Evolutionary conservation across 2,329 filamentous ascomycete species (phyloP).

Genomic region (Tolypocladium album): DNA sequence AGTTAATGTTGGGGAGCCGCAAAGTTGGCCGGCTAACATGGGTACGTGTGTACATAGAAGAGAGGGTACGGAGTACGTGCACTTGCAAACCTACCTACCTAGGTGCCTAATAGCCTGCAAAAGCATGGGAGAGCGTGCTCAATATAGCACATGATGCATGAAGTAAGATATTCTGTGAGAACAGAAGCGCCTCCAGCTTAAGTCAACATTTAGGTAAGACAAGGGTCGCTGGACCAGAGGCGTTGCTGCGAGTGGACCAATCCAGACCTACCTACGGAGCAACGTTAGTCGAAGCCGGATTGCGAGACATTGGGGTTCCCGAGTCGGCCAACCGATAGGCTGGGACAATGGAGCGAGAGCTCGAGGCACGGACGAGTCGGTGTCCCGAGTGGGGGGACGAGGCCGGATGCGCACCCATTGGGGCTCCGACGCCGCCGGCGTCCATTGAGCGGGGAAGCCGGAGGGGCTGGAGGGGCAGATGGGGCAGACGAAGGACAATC

Average conservation of each 20-base stretch:
- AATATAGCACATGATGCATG: background rate
- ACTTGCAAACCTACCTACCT: background rate
- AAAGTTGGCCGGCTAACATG: background rate
- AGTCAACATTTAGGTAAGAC: background rate
- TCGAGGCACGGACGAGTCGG: background rate
- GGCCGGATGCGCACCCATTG: background rate
- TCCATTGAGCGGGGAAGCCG: background rate
- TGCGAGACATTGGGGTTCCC: background rate
- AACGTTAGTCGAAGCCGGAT: background rate
- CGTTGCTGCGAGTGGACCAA: background rate
- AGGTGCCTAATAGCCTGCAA: background rate
- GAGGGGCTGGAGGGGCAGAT: background rate
- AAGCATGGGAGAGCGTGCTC: background rate
- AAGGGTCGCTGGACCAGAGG: background rate
- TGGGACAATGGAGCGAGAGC: background rate
- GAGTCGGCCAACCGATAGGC: background rate
- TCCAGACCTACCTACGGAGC: background rate
- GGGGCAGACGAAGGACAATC: background rate
- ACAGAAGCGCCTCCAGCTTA: background rate
- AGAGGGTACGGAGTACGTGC: background rate
- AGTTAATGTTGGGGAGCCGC: background rate
- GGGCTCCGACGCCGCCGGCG: background rate
- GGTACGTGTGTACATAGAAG: background rate
- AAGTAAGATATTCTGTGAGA: background rate
- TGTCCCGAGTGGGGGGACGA: background rate